Evolutionary conservation across 1,139 yeast genomes (phyloP), one percentile per base, ranked within the genome.

Genomic region (Suhomyces guaymorum): DNA sequence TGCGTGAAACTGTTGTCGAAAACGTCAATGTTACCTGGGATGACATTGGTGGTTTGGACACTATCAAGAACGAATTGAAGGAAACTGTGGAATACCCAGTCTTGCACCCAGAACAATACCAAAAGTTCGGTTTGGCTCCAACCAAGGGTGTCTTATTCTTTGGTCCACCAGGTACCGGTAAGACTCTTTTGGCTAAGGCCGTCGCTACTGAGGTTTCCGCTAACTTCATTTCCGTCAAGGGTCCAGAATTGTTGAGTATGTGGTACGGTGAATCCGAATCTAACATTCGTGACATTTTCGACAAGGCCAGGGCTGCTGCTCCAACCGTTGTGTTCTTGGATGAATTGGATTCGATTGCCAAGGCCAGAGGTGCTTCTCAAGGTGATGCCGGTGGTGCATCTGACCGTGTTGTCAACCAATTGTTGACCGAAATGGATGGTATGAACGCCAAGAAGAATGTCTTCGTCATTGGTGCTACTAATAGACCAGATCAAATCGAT

Each of bases 161-260:
- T 65, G 99, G 99, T 53, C 98, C 98, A 38, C 98, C 98, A 43
- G 98, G 98, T 82, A 90, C 97, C 47, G 98, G 98, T 87, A 90
- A 90, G 69, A 90, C 98, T 5, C 73, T 92, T 56, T 76, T 92
- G 52, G 98, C 98, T 29, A 92, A 92, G 67, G 98, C 98, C 32
- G 97, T 92, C 51, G 97, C 98, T 31, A 90, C 97, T 37, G 97
- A 92, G 63, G 97, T 89, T 26, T 84, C 95, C 38, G 97, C 97
- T 28, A 92, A 90, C 64, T 92, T 92, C 66, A 90, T 92, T 48
- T 85, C 96, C 32, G 97, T 92, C 42, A 90, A 90, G 68, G 97
- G 97, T 52, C 97, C 98, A 24, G 97, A 92, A 67, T 78, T 90
- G 58, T 78, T 92, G 57, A 86, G 96, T 68, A 92, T 90, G 97